Evolutionary conservation across 2,329 filamentous ascomycete genomes (phyloP).

Genomic region (Biscogniauxia sp.): DNA sequence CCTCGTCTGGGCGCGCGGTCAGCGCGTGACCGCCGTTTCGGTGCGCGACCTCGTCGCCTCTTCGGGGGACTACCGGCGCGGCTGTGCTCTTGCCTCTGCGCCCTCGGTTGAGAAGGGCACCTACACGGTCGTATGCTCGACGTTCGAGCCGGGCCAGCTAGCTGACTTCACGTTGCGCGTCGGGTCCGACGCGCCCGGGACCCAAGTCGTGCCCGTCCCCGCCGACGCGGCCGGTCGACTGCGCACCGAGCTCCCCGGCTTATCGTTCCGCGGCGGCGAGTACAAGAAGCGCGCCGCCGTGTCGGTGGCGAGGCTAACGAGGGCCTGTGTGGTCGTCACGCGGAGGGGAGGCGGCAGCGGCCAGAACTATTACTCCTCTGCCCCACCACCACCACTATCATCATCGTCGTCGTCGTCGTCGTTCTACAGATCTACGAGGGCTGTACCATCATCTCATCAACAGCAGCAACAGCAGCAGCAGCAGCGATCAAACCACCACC

Average conservation of each 20-base stretch:
- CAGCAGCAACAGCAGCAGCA: background rate
- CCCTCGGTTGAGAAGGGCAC: constrained; percentile 62
- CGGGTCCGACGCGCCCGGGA: constrained; percentile 58
- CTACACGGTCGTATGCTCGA: constrained; percentile 89
- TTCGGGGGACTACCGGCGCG: constrained; percentile 85
- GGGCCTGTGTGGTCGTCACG: constrained; percentile 55
- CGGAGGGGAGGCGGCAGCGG: constrained; percentile 15
- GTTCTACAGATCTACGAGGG: constrained; percentile 14
- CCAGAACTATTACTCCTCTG: background rate
- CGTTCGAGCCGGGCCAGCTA: constrained; percentile 77
- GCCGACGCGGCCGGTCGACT: constrained; percentile 75
- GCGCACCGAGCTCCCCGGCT: constrained; percentile 54
- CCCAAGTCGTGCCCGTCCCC: constrained; percentile 58
- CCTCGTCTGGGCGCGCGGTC: constrained; percentile 73
- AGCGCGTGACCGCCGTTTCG: constrained; percentile 67
- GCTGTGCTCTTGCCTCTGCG: constrained; percentile 69
- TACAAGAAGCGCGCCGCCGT: constrained; percentile 40
- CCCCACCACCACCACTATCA: no score
- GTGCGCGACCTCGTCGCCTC: constrained; percentile 76
- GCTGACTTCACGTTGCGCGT: constrained; percentile 74
- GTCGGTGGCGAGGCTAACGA: constrained; percentile 51
- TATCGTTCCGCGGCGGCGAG: constrained; percentile 42
- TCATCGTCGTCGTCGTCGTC: constrained; percentile 11
- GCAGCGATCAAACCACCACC: constrained; percentile 22
- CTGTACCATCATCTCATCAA: background rate